Evolutionary conservation across 495 filamentous ascomycete genomes (phyloP), one percentile per base, ranked within the genome.

Genomic region (Penicillium goetzii): DNA sequence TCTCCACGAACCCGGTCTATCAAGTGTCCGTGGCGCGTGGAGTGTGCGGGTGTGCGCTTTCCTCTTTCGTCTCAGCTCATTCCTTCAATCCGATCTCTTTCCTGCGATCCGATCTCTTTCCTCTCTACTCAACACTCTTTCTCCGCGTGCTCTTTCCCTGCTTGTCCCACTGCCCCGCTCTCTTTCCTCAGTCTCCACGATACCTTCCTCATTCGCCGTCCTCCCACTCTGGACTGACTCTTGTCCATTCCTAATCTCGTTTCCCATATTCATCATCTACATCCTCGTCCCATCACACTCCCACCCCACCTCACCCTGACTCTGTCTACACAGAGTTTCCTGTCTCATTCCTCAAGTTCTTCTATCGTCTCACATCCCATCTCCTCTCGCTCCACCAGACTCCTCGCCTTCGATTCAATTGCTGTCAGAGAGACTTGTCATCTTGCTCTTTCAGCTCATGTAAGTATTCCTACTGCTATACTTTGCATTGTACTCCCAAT

Each of bases 231-330:
- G 8, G 12, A 23, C 10, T 25, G 4, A 47, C 11, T 23, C 43
- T 53, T 28, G 14, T 25, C 26, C 58, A n/a, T 61, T 26, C 52
- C 43, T 47, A 56, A 57, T 59, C 21, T 71, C 56, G 63, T 49
- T 59, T 61, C 62, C 59, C 53, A 45, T 61, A 60, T 58, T 58
- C 73, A 14, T 68, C 57, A 41, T 64, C 57, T 68, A 49, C 36
- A 56, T 67, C 52, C 63, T 60, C 58, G 60, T 62, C 68, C 49
- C 74, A 62, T 64, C 74, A 69, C 67, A 66, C 62, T 61, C 58
- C 65, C 66, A 72, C 74, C 68, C 66, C n/a, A n/a, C 62, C 65
- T 65, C 10, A 11, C 68, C 65, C 68, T 26, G 25, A 1, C 19
- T 45, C 34, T 34, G 32, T 34, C 5, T 23, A 40, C 21, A 55